Percentiles rank a stretch among this genome's conserved stretches.
These are phyloP conservation scores for Solanum tacnaense DNA, from an alignment of 257 asterid genomes.

Conservation along the genomic window DNA sequence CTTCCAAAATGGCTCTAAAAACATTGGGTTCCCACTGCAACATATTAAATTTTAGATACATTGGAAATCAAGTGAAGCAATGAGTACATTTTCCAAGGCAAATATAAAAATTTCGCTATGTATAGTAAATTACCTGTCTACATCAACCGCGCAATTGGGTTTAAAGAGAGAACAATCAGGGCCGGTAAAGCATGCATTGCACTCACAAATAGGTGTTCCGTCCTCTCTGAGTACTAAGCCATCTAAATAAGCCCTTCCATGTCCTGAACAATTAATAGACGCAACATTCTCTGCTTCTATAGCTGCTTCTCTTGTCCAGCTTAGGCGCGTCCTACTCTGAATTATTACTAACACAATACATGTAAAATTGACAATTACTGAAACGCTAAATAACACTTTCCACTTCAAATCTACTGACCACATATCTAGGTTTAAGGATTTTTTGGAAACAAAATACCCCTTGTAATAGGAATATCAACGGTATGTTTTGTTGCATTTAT, in stretches of 20 bases:
- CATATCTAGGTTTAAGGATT: neutral
- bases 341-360: neutral
- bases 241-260: slow-evolving; percentile 56
- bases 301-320: slow-evolving; percentile 49
- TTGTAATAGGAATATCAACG: neutral
- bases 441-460: neutral
- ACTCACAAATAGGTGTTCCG: slow-evolving; percentile 48
- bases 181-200: slow-evolving; percentile 51
- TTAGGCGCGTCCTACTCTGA: slow-evolving; percentile 1
- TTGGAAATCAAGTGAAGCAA: too few species aligned
- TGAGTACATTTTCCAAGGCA: too few species aligned
- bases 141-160: slow-evolving; percentile 41
- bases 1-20: slow-evolving; percentile 23
- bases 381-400: neutral
- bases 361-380: neutral
- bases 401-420: neutral
- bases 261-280: slow-evolving; percentile 33
- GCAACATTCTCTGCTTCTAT: slow-evolving; percentile 60
- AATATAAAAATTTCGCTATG: too few species aligned
- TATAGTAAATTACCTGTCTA: slow-evolving; percentile 21
- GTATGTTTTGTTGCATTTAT: neutral
- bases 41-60: neutral
- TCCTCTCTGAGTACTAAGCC: slow-evolving; percentile 14
- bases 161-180: slow-evolving; percentile 30
- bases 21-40: slow-evolving; percentile 31